Percentiles rank a stretch among this genome's conserved stretches.
phyloP scores from a whole-genome alignment of 352 stramenopile genomes.

The Phytophthora cactorum region DNA sequence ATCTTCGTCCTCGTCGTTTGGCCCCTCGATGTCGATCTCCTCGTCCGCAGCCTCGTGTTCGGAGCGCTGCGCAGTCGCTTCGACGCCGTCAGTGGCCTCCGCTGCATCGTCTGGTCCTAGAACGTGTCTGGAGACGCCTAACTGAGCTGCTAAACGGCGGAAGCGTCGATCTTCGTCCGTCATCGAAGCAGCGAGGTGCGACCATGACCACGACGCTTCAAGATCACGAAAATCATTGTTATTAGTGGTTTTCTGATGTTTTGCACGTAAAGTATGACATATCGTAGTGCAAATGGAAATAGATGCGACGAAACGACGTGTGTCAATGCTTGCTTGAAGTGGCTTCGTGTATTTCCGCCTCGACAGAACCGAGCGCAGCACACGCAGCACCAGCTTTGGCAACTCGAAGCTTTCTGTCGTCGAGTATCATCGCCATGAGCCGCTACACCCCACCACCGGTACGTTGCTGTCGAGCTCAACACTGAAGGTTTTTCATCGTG shows the following conservation, averaged over 20 bases:
- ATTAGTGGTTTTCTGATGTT: neutral
- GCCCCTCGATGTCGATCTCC: conserved; percentile 17
- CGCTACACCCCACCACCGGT: conserved; percentile 40
- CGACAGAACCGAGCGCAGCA: conserved; percentile 5
- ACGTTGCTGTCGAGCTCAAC: conserved; percentile 1
- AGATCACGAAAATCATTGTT: conserved; percentile 11
- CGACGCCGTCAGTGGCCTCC: conserved; percentile 3
- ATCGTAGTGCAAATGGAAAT: conserved; percentile 14
- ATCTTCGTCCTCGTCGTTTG: conserved; percentile 32
- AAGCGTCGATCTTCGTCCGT: conserved; percentile 40
- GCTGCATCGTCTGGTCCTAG: conserved; percentile 23
- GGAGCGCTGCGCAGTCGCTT: neutral
- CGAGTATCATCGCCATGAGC: conserved; percentile 19
- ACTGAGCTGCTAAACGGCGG: conserved; percentile 51
- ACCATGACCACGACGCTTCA: conserved; percentile 22
- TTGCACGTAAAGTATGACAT: conserved; percentile 1
- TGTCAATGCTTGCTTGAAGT: neutral
- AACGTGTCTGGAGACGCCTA: conserved; percentile 61
- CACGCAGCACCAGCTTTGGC: neutral
- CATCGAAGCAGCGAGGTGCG: neutral
- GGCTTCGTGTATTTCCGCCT: conserved; percentile 3
- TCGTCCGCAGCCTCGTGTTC: conserved; percentile 14
- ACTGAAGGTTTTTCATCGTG: neutral
- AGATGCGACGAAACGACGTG: conserved; percentile 30
- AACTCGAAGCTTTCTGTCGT: conserved; percentile 1